These are phyloP conservation scores for Globisporangium splendens DNA, from an alignment of 352 stramenopile species.

Conservation along the genomic window DNA sequence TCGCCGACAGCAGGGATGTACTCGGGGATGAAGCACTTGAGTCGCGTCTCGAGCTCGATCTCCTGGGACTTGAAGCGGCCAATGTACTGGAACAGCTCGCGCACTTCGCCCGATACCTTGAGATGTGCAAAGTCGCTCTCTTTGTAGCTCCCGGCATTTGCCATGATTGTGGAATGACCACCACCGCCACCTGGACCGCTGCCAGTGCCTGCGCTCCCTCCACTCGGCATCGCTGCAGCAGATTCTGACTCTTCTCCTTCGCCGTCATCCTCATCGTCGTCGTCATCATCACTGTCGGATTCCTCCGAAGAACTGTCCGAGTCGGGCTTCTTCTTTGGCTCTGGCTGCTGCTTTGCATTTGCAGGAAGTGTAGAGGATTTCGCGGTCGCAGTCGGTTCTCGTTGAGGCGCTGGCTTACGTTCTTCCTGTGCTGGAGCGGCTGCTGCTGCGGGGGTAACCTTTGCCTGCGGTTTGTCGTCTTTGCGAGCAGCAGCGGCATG, in stretches of 20 bases:
- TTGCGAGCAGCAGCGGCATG: conserved; percentile 3
- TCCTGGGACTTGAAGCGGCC: conserved; percentile 94
- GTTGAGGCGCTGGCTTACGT: neutral
- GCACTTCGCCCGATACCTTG: conserved; percentile 88
- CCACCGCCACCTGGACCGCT: conserved; percentile 15
- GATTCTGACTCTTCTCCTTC: conserved; percentile 38
- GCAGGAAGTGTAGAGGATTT: neutral
- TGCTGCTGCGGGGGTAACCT: conserved; percentile 4
- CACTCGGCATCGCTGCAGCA: neutral
- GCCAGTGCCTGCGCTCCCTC: neutral
- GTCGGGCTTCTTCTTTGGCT: conserved; percentile 41
- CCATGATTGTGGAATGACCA: conserved; percentile 56
- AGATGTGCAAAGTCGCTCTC: conserved; percentile 84
- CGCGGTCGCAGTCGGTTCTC: conserved; percentile 12
- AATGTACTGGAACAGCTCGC: conserved; percentile 94
- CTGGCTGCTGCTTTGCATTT: conserved; percentile 2
- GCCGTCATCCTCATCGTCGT: conserved; percentile 64
- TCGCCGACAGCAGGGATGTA: conserved; percentile 96
- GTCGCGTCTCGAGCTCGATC: conserved; percentile 92
- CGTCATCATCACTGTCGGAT: conserved; percentile 62
- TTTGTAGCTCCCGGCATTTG: conserved; percentile 79
- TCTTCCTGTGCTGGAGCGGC: conserved; percentile 16
- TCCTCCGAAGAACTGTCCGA: conserved; percentile 70
- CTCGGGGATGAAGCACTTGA: conserved; percentile 96
- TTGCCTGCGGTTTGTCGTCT: conserved; percentile 7